Evolutionary conservation across 148 eudicot genomes (phyloP).

Genomic region (Camellia sinensis): DNA sequence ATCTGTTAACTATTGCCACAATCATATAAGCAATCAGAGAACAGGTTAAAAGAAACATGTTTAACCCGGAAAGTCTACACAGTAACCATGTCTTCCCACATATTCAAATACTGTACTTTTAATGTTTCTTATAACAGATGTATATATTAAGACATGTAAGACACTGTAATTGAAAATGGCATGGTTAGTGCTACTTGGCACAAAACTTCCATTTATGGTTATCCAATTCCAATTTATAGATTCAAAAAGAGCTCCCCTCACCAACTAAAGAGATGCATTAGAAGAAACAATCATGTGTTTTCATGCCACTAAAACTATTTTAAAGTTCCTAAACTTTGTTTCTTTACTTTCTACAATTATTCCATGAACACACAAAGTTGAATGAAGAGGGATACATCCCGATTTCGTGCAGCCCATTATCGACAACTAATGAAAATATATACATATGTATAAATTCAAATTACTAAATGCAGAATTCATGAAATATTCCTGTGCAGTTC

Average conservation of each 20-base stretch:
- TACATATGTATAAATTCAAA: not conserved
- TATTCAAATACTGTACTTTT: not conserved
- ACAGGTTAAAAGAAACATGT: conserved; percentile 5
- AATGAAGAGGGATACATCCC: not conserved
- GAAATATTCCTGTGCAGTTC: not conserved
- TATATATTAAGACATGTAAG: not conserved
- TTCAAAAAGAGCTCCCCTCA: conserved; percentile 1
- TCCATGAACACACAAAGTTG: not conserved
- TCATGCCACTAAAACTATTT: not conserved
- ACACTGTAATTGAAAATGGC: not conserved
- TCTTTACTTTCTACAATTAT: not conserved
- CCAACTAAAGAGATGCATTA: conserved; percentile 5
- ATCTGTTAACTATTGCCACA: not conserved
- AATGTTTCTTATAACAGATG: not conserved
- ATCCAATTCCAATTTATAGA: not conserved
- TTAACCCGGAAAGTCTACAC: not conserved
- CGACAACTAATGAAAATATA: not conserved
- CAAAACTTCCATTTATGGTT: not conserved
- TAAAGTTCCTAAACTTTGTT: not conserved
- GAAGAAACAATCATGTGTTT: not conserved
- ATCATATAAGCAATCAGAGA: not conserved
- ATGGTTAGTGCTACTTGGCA: conserved; percentile 3
- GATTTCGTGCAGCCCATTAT: not conserved
- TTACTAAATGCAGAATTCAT: not conserved
- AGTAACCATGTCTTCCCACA: not conserved